Conservation (phyloP, 208 protist genomes). For the Leishmania tropica region DNA sequence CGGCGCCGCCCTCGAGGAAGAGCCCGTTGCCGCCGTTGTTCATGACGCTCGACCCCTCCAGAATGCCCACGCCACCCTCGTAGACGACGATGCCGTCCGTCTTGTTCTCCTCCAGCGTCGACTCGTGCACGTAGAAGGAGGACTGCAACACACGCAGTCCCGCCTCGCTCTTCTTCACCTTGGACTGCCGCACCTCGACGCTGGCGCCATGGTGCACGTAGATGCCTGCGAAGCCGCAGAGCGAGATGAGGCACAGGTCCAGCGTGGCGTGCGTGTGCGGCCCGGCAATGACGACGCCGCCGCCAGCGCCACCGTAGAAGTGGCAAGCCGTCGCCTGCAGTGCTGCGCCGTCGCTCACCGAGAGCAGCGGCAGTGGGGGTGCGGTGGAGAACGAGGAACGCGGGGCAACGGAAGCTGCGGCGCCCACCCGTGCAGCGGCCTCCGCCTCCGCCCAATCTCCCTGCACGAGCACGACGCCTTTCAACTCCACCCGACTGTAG, state of each 20-base stretch:
- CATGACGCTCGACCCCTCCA: slow-evolving; percentile 49
- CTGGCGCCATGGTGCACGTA: slow-evolving; percentile 42
- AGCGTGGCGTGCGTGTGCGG: slow-evolving; percentile 33
- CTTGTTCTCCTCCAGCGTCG: slow-evolving; percentile 45
- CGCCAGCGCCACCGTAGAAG: slow-evolving; percentile 59
- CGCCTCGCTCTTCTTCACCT: slow-evolving; percentile 52
- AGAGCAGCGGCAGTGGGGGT: slow-evolving; percentile 40
- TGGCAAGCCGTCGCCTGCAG: slow-evolving; percentile 59
- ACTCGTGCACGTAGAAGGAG: slow-evolving; percentile 35
- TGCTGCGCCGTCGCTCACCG: slow-evolving; percentile 36
- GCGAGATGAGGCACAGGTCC: slow-evolving; percentile 57
- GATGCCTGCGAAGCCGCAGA: slow-evolving; percentile 57
- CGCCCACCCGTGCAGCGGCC: background rate
- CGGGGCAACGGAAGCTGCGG: background rate
- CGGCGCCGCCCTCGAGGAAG: slow-evolving; percentile 33
- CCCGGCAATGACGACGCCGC: slow-evolving; percentile 43
- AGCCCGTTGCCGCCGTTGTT: slow-evolving; percentile 67
- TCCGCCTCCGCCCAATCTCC: slow-evolving; percentile 6
- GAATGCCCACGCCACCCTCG: slow-evolving; percentile 28
- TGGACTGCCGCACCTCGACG: slow-evolving; percentile 39
- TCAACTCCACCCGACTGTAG: slow-evolving; percentile 30
- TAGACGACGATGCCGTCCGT: slow-evolving; percentile 67
- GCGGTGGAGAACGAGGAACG: background rate
- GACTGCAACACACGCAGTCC: slow-evolving; percentile 38
- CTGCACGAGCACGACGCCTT: slow-evolving; percentile 64